Base-by-base conservation (phyloP, 2,329 filamentous ascomycete species). In the Aspergillus sp. region DNA sequence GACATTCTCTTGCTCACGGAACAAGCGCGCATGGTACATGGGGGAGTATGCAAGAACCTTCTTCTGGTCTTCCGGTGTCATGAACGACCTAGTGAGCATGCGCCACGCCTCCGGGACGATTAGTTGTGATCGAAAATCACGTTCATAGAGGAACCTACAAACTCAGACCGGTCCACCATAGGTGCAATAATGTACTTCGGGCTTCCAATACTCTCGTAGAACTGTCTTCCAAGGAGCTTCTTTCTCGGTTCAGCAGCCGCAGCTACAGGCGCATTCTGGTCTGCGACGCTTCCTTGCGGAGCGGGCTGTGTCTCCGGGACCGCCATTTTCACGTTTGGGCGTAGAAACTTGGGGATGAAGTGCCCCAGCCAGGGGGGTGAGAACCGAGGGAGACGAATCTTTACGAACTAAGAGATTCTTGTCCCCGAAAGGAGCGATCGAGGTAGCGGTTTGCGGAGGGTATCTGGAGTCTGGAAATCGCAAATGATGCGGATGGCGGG, bases 151-250 rank as follows among this genome's bases (percentile, higher is more conserved):
- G 4, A 15, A 81, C 89, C 66, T 82, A 96, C 93, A 81, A 98
- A 97, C 81, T 99, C 95, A 32, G 92, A 97, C 76, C 97, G 91
- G 73, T 99, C 94, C 21, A 99, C 95, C 95, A 99, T 99, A 38
- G 95, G 95, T 36, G 95, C 95, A 58, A 99, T 84, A 30, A 99
- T 86, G 66, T 90, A 88, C 78, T 91, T 96, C 2, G 95, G 95
- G 62, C 90, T 93, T 21, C 95, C 95, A 63, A 99, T 90, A 73
- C 91, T 96, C 80, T 97, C 88, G 73, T 98, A 99, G 75, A 99
- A 98, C 11, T 90, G 90, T 60, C 95, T 83, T 0, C 95, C 95
- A 68, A 90, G 86, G 21, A 96, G 80, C 75, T 94, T 96, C 63
- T 70, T 67, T 58, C 59, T 61, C n/a, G 63, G 58, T 36, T 66